A percentile compares a stretch with the other conserved stretches of the same genome.
These are phyloP conservation scores for Aspergillus avenaceus DNA, from an alignment of 495 filamentous ascomycete genomes.

Conservation along the genomic window DNA sequence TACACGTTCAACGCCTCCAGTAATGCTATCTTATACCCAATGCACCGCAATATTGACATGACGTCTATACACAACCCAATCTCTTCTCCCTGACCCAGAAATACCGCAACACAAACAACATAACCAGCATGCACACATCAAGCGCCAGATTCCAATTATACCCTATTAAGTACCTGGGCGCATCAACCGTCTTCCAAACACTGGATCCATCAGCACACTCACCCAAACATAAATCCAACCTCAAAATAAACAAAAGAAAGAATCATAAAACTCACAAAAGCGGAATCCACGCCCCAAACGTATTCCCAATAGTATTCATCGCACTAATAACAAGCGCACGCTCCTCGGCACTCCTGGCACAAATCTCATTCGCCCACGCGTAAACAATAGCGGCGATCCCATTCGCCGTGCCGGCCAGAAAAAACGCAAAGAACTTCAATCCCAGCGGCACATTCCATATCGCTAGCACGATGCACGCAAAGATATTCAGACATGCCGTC, in stretches of 20 bases:
- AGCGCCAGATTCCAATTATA: constrained; percentile 26
- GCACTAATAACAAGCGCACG: constrained; percentile 49
- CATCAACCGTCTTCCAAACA: constrained; percentile 26
- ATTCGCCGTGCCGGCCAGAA: constrained; percentile 23
- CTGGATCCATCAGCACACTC: constrained; percentile 3
- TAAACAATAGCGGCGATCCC: constrained; percentile 24
- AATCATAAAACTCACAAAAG: constrained; percentile 16
- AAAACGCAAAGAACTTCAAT: constrained; percentile 46
- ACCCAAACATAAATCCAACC: not conserved
- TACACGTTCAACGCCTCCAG: too few species aligned
- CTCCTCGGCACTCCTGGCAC: constrained; percentile 51
- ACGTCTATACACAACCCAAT: too few species aligned
- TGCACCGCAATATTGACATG: too few species aligned
- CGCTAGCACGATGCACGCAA: constrained; percentile 35
- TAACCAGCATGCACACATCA: constrained; percentile 25
- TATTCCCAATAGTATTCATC: constrained; percentile 51
- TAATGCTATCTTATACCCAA: too few species aligned
- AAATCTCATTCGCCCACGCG: constrained; percentile 55
- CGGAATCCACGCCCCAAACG: constrained; percentile 31
- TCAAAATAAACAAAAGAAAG: not conserved
- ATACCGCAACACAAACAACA: constrained; percentile 18
- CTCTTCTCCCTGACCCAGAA: constrained; percentile 21
- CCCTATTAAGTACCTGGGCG: constrained; percentile 23
- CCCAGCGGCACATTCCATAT: constrained; percentile 46
- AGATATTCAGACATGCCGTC: constrained; percentile 32